Percentiles rank a stretch among this genome's conserved stretches.
Evolutionary conservation across 106 monocot species (phyloP).

Genomic region (Alisma plantagoaquatica): DNA sequence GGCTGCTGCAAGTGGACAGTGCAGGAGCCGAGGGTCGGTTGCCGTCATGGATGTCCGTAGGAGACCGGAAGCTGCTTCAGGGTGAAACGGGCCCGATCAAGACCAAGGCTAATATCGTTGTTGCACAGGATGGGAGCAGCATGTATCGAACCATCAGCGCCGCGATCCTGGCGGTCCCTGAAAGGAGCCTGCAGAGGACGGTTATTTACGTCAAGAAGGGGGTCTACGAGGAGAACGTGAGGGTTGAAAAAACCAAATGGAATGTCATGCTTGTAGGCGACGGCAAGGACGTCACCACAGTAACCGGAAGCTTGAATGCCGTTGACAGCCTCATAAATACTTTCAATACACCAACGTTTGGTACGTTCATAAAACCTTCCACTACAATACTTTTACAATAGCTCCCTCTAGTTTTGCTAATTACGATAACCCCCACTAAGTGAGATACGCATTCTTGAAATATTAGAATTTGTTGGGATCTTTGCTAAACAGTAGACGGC

Average conservation of each 20-base stretch:
- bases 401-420: no score
- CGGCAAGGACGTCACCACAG: constrained; percentile 24
- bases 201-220: constrained; percentile 53
- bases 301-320: constrained; percentile 32
- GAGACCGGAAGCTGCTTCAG: constrained; percentile 21
- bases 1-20: no score
- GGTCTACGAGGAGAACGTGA: constrained; percentile 39
- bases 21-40: constrained; percentile 5
- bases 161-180: constrained; percentile 30
- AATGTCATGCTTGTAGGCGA: constrained; percentile 47
- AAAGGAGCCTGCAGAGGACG: constrained; percentile 12
- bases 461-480: no score
- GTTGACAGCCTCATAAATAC: constrained; percentile 31
- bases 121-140: constrained; percentile 45
- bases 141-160: constrained; percentile 29
- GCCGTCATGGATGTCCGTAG: constrained; percentile 30
- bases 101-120: constrained; percentile 26
- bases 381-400: no score
- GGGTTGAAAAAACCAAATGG: constrained; percentile 15
- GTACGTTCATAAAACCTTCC: no score
- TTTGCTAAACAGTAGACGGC: no score
- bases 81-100: background rate
- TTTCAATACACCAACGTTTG: constrained; percentile 31
- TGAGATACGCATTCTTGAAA: no score
- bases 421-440: no score